Conservation (phyloP, 495 filamentous ascomycete genomes). For the Aspergillus campestris region DNA sequence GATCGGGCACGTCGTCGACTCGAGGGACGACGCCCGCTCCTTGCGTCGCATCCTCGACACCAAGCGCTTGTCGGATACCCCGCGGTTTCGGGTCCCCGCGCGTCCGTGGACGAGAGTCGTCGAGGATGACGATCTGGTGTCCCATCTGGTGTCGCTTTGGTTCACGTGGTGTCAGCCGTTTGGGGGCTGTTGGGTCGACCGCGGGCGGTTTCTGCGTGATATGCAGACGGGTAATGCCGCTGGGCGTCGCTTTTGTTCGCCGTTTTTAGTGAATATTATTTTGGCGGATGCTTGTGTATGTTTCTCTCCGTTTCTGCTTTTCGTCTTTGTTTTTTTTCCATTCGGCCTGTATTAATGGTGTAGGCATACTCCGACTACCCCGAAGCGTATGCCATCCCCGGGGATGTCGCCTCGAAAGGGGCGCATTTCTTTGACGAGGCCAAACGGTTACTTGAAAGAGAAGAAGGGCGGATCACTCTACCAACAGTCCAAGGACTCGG, state of each 20-base stretch:
- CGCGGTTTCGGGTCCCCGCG: constrained; percentile 23
- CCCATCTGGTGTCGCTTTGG: constrained; percentile 33
- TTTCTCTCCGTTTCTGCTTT: not conserved
- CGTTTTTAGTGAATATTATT: constrained; percentile 38
- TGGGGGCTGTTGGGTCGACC: constrained; percentile 26
- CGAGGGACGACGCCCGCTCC: constrained; percentile 7
- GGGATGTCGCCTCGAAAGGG: constrained; percentile 10
- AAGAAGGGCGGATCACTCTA: constrained; percentile 20
- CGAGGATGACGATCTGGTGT: constrained; percentile 33
- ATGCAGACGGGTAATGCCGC: constrained; percentile 16
- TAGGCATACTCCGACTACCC: constrained; percentile 19
- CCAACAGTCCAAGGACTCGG: constrained; percentile 20
- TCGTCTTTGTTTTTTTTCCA: not conserved
- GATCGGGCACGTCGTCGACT: constrained; percentile 8
- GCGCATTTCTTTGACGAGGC: constrained; percentile 22
- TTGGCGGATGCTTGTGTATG: constrained; percentile 28
- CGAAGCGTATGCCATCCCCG: constrained; percentile 11
- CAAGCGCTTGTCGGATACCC: constrained; percentile 14
- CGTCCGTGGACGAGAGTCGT: constrained; percentile 34
- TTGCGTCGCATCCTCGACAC: constrained; percentile 18
- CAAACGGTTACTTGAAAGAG: constrained; percentile 19
- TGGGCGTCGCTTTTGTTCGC: constrained; percentile 27
- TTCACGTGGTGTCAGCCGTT: constrained; percentile 38
- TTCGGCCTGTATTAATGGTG: not conserved
- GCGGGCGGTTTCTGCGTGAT: constrained; percentile 30